These are phyloP conservation scores for Penicillium sp. DNA, from an alignment of 2,329 filamentous ascomycete genomes.

Conservation along the genomic window DNA sequence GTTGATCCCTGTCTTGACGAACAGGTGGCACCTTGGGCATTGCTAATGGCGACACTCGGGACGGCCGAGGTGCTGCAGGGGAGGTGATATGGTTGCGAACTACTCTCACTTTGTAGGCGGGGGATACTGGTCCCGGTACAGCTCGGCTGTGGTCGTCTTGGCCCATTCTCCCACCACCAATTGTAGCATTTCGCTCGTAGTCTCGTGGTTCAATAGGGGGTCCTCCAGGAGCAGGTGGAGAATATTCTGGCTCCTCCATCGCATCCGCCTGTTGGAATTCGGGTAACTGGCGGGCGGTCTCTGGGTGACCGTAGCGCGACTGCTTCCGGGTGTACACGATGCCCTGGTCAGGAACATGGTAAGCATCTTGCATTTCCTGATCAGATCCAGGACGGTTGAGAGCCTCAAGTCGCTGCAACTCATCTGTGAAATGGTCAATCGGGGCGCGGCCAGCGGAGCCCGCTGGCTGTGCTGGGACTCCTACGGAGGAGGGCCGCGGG, in stretches of 20 bases:
- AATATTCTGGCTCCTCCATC: slow-evolving; percentile 46
- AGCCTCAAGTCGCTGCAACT: slow-evolving; percentile 36
- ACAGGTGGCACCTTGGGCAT: slow-evolving; percentile 47
- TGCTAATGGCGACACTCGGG: slow-evolving; percentile 58
- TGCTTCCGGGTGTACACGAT: slow-evolving; percentile 28
- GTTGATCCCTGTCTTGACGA: slow-evolving; percentile 52
- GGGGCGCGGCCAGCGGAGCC: slow-evolving; percentile 31
- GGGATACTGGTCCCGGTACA: slow-evolving; percentile 35
- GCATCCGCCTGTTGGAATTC: slow-evolving; percentile 28
- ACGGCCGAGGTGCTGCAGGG: slow-evolving; percentile 68
- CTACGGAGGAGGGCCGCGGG: slow-evolving; percentile 28
- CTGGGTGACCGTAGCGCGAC: slow-evolving; percentile 20
- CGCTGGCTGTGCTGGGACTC: slow-evolving; percentile 28
- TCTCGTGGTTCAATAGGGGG: slow-evolving; percentile 29
- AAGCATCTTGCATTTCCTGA: slow-evolving; percentile 38
- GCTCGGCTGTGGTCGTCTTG: slow-evolving; percentile 39
- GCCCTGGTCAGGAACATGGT: slow-evolving; percentile 36
- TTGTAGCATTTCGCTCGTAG: slow-evolving; percentile 21
- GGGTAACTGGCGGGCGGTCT: slow-evolving; percentile 18
- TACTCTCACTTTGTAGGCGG: slow-evolving; percentile 52
- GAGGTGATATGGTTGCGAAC: slow-evolving; percentile 68
- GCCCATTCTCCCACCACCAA: slow-evolving; percentile 35
- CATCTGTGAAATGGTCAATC: slow-evolving; percentile 32
- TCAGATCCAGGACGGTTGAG: slow-evolving; percentile 34
- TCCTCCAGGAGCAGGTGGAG: slow-evolving; percentile 41